Evolutionary conservation across 2,329 filamentous ascomycete species (phyloP), one percentile per base, ranked within the genome.

Genomic region (Phoma sp.): DNA sequence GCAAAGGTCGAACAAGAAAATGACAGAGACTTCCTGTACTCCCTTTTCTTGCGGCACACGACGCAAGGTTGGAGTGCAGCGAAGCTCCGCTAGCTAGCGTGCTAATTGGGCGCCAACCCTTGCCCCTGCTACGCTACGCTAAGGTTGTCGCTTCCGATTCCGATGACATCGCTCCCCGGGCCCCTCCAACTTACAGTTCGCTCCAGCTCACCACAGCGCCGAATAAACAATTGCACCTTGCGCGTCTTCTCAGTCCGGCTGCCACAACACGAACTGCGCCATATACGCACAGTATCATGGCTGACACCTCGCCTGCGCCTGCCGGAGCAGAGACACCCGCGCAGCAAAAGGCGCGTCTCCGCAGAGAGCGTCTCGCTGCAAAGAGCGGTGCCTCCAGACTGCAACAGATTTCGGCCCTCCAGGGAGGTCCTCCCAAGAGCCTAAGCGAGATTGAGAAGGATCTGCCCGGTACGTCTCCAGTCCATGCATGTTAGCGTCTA

Each of bases 361-460:
- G 90, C 64, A 90, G 91, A 74, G 89, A 93, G 73, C 86, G 89
- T 35, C 84, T 90, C 43, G 88, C 91, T 72, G 89, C 89, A 53
- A 93, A 93, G 80, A 86, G 88, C 55, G 90, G 88, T 52, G 84
- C 86, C 14, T 83, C 86, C 35, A 80, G 90, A 57, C 77, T 95
- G 58, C 87, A 89, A 66, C 89, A 84, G 73, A 95, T 95, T 73
- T 90, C 88, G 10, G 86, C 87, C 1, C 76, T 91, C 24, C 73
- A 74, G 44, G 87, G 86, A 51, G 87, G 86, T n/a, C 67, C 60
- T 4, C 64, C 68, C 35, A 69, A 70, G 67, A 62, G 66, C 14
- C 42, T 73, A 18, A 68, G 69, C 68, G 70, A 74, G 41, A 45
- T 73, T 1, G 53, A 68, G 51, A 71, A 72, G 22, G 70, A 74